Conservation (phyloP, 1,284 basidiomycete species). For the Ceratobasidium sp. region DNA sequence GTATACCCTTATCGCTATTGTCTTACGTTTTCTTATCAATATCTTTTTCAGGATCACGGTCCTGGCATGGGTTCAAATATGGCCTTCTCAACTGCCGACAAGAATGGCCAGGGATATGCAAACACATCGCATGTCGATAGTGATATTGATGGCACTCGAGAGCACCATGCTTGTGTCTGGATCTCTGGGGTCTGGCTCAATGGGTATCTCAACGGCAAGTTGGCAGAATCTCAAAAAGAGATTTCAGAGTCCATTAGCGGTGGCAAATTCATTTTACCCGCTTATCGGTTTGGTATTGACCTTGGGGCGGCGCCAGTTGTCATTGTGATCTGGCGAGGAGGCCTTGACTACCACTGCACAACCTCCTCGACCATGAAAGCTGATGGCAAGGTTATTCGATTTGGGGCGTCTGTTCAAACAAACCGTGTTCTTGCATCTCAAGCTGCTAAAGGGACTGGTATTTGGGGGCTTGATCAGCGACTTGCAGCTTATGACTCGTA, state of each 20-base stretch:
- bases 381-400: not conserved
- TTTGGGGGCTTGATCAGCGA: not conserved
- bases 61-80: constrained; percentile 6
- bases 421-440: constrained; percentile 1
- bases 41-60: not conserved
- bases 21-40: no score
- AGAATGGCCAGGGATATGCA: not conserved
- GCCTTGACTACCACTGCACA: not conserved
- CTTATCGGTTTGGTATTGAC: constrained; percentile 12
- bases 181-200: not conserved
- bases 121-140: not conserved
- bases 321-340: not conserved
- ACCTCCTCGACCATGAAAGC: not conserved
- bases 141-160: not conserved
- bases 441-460: not conserved
- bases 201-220: not conserved
- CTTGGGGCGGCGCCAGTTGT: constrained; percentile 8
- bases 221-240: not conserved
- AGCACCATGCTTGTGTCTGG: not conserved
- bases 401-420: not conserved
- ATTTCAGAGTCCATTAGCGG: not conserved
- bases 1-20: no score
- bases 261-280: constrained; percentile 9
- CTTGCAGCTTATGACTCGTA: not conserved
- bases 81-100: not conserved